Conservation (phyloP, 2,329 filamentous ascomycete genomes). For the Epichloe scottii region DNA sequence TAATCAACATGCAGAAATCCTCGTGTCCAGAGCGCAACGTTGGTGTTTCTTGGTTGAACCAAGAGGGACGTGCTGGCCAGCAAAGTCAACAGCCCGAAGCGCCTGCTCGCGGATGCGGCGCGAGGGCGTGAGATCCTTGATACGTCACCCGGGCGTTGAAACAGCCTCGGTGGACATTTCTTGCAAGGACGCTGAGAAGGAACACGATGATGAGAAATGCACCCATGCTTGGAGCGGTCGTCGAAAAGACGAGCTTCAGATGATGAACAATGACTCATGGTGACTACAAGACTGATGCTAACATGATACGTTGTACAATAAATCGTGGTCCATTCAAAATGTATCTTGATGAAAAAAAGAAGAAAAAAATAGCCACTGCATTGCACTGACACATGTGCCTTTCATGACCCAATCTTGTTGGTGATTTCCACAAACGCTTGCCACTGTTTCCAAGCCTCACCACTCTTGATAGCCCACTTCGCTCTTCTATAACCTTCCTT, state of each 20-base stretch:
- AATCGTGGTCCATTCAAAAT: neutral
- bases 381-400: neutral
- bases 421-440: conserved; percentile 73
- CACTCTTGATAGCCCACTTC: conserved; percentile 76
- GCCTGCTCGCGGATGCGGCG: conserved; percentile 16
- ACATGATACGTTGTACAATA: neutral
- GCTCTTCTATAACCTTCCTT: conserved; percentile 87
- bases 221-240: neutral
- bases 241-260: neutral
- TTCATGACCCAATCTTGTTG: conserved; percentile 33
- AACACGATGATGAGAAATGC: neutral
- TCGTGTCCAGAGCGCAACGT: neutral
- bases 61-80: neutral
- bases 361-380: neutral
- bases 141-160: conserved; percentile 16
- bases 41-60: neutral
- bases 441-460: conserved; percentile 76
- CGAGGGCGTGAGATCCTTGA: conserved; percentile 16
- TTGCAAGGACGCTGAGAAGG: neutral
- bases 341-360: too few species aligned
- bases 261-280: neutral
- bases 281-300: neutral
- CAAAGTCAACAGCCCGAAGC: conserved; percentile 4
- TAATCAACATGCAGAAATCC: neutral
- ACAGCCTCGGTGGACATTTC: neutral